Base-by-base conservation (phyloP, 2,329 filamentous ascomycete genomes). In the Juglanconis oblonga region DNA sequence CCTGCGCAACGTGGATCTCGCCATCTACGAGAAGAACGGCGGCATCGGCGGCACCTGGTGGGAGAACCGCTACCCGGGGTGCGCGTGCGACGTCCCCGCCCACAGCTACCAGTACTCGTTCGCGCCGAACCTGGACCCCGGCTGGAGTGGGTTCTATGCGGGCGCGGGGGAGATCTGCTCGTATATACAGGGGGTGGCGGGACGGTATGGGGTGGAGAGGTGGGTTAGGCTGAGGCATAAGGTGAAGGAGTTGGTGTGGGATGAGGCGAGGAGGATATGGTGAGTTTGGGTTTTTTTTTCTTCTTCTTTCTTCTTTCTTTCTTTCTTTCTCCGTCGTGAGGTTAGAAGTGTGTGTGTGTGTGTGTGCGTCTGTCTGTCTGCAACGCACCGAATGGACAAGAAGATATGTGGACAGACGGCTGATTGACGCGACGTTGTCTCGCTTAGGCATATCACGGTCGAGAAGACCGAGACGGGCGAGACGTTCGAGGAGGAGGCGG, bases 151-250 rank as follows among this genome's bases (percentile, higher is more conserved):
- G 5, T 61, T 57, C 35, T 73, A 61, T 70, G 72, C 40, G 64
- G 62, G 57, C 32, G 60, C 48, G 11, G 45, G 17, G 4, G 67
- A 68, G 48, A 68, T 67, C 14, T 55, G 47, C 31, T 32, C 54
- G 24, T 75, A 75, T 58, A 69, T 75, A 45, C 68, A 75, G 57
- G 68, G 70, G 29, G 66, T 71, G 24, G 68, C 70, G 6, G 59
- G 62, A 48, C 68, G 70, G 57, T 68, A 72, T 64, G 65, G 67
- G 7, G 69, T 75, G 5, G 68, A 76, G 38, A 73, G 75, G 51
- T 78, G 79, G 59, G 71, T 82, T 51, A 74, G 75, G 59, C 72
- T 81, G 33, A 71, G 74, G 58, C 76, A 74, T 14, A 72, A 74
- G 55, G 77, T 81, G 0, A 67, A 76, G 36, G 74, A 73, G 57